Percentiles rank a stretch among this genome's conserved stretches.
These are phyloP conservation scores for Westerdykella ornata DNA, from an alignment of 2,329 filamentous ascomycete genomes.

Conservation along the genomic window DNA sequence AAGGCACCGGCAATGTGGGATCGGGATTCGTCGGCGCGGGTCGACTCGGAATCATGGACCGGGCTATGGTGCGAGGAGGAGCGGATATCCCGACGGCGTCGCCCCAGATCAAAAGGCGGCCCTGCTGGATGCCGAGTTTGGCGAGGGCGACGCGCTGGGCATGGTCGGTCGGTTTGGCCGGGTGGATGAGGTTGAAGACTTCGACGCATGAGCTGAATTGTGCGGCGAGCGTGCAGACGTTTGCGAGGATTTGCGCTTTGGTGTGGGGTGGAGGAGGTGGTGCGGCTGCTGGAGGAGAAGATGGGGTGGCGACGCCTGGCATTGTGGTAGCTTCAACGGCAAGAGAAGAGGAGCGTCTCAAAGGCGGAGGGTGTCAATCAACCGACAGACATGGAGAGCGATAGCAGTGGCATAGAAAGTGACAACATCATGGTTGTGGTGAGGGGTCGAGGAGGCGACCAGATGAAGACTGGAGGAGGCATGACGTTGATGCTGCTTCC, in stretches of 20 bases:
- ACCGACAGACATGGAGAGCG: too few species aligned
- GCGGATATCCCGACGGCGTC: conserved; percentile 43
- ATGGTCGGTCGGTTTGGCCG: conserved; percentile 38
- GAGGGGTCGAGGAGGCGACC: too few species aligned
- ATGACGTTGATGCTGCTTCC: too few species aligned
- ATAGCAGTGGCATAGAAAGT: too few species aligned
- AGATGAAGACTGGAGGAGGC: too few species aligned
- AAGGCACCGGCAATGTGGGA: conserved; percentile 41
- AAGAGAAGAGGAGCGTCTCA: too few species aligned
- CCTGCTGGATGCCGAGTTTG: conserved; percentile 43
- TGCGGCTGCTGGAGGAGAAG: background rate
- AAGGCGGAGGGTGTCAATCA: too few species aligned
- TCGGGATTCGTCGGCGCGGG: conserved; percentile 42
- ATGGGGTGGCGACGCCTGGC: too few species aligned
- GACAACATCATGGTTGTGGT: too few species aligned
- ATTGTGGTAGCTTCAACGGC: too few species aligned
- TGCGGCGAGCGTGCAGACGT: conserved; percentile 39
- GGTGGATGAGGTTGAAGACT: conserved; percentile 43
- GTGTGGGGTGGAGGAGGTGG: conserved; percentile 8
- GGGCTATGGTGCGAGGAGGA: conserved; percentile 39
- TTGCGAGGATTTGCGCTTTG: conserved; percentile 33
- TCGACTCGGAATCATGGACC: conserved; percentile 41
- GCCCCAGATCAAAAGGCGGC: conserved; percentile 45
- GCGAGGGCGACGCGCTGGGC: conserved; percentile 41
- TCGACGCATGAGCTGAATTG: conserved; percentile 46